A percentile compares a stretch with the other conserved stretches of the same genome.
Evolutionary conservation across 768 basidiomycete species (phyloP).

Genomic region (Xerocomellus dryophilus): DNA sequence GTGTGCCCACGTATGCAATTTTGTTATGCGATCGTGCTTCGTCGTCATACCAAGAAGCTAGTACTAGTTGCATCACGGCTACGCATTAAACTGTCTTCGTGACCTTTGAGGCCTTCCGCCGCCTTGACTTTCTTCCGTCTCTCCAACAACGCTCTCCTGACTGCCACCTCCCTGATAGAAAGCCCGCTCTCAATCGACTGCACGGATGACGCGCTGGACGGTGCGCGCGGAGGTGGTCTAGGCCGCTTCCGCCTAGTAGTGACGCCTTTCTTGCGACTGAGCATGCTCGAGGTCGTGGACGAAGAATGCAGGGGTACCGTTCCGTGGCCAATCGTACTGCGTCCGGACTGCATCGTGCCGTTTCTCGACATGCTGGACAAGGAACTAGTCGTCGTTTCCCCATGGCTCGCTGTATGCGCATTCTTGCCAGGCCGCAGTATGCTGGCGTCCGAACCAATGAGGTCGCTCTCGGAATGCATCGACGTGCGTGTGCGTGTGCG

Average conservation of each 20-base stretch:
- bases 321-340: background rate
- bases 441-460: background rate
- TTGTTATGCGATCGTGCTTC: background rate
- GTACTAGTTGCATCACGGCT: background rate
- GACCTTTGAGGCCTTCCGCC: background rate
- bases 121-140: slow-evolving; percentile 24
- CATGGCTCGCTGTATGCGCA: background rate
- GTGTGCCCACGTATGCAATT: too few species aligned
- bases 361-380: slow-evolving; percentile 11
- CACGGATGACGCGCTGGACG: slow-evolving; percentile 29
- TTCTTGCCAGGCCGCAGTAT: background rate
- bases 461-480: background rate
- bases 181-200: slow-evolving; percentile 22
- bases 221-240: slow-evolving; percentile 15
- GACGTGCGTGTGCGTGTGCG: slow-evolving; percentile 1
- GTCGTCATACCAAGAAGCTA: background rate
- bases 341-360: slow-evolving; percentile 7
- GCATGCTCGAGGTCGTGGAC: slow-evolving; percentile 16
- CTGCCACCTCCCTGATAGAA: slow-evolving; percentile 22
- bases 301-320: background rate
- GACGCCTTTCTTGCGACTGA: slow-evolving; percentile 22
- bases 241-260: slow-evolving; percentile 20
- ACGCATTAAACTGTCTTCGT: background rate
- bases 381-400: background rate
- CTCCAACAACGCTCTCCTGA: slow-evolving; percentile 26